Evolutionary conservation across 495 filamentous ascomycete species (phyloP).

Genomic region (Aspergillus bridgeri): DNA sequence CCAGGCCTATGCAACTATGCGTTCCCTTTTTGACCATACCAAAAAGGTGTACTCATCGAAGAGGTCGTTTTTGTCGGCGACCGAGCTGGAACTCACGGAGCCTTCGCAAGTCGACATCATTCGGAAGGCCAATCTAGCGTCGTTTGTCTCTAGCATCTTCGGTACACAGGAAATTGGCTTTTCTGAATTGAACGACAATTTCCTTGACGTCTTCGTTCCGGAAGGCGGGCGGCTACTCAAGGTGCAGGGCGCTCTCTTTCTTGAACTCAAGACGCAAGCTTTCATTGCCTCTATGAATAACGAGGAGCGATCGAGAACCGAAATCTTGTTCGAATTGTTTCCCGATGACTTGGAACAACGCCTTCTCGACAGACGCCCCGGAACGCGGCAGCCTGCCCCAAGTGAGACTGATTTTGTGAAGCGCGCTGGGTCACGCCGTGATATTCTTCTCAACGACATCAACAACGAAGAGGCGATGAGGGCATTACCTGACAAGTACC

Average conservation of each 20-base stretch:
- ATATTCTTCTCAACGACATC: conserved; percentile 62
- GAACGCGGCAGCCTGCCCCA: conserved; percentile 58
- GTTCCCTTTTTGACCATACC: conserved; percentile 75
- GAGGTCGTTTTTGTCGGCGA: conserved; percentile 65
- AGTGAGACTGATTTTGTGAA: conserved; percentile 74
- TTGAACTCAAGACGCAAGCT: conserved; percentile 83
- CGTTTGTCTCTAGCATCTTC: conserved; percentile 78
- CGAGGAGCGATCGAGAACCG: conserved; percentile 59
- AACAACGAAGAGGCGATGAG: conserved; percentile 59
- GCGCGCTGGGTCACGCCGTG: conserved; percentile 59
- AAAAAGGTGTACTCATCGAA: conserved; percentile 73
- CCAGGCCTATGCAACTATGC: conserved; percentile 76
- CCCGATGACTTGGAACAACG: conserved; percentile 62
- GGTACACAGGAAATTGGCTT: conserved; percentile 80
- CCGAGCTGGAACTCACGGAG: conserved; percentile 68
- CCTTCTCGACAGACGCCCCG: conserved; percentile 62
- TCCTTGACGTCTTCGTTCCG: conserved; percentile 79
- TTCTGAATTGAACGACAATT: conserved; percentile 77
- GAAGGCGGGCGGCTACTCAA: conserved; percentile 69
- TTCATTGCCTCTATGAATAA: conserved; percentile 71
- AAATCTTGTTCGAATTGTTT: conserved; percentile 71
- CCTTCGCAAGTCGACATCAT: conserved; percentile 69
- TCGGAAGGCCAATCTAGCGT: conserved; percentile 82
- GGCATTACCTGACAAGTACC: conserved; percentile 68
- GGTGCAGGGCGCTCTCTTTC: conserved; percentile 65